Percentiles rank a stretch among this genome's conserved stretches.
These are phyloP conservation scores for Aspergillus transmontanensis DNA, from an alignment of 2,329 filamentous ascomycete genomes.

Conservation along the genomic window DNA sequence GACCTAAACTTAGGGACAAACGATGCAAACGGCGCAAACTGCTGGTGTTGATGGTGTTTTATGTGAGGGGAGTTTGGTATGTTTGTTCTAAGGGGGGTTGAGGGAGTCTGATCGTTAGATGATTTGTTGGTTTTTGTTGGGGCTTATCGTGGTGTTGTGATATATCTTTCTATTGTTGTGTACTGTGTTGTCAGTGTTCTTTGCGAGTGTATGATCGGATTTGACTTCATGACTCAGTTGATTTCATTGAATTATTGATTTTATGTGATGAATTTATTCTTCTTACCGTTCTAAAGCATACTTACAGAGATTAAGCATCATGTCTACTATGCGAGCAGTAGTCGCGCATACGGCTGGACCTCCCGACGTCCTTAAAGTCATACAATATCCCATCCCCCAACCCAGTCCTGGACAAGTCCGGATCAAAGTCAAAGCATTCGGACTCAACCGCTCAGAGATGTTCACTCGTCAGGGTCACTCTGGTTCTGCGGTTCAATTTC, in stretches of 20 bases:
- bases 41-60: background rate
- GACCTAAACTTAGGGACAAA: background rate
- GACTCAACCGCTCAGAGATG: slow-evolving; percentile 52
- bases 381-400: slow-evolving; percentile 42
- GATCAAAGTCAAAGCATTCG: slow-evolving; percentile 48
- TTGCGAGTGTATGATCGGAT: background rate
- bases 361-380: slow-evolving; percentile 44
- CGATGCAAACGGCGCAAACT: slow-evolving; percentile 7
- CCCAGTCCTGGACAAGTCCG: slow-evolving; percentile 43
- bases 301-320: background rate
- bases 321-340: slow-evolving; percentile 47
- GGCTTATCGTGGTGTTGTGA: background rate
- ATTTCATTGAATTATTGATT: background rate
- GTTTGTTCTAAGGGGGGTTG: background rate
- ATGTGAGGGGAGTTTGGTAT: background rate
- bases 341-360: slow-evolving; percentile 45
- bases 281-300: background rate
- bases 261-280: no score
- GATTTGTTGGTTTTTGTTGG: background rate
- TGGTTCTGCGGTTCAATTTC: slow-evolving; percentile 44
- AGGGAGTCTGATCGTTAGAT: background rate
- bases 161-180: background rate
- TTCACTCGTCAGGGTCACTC: slow-evolving; percentile 50
- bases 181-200: background rate
- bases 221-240: background rate